phyloP scores from a whole-genome alignment of 2,329 filamentous ascomycete species.

The Phialocephala sp. region DNA sequence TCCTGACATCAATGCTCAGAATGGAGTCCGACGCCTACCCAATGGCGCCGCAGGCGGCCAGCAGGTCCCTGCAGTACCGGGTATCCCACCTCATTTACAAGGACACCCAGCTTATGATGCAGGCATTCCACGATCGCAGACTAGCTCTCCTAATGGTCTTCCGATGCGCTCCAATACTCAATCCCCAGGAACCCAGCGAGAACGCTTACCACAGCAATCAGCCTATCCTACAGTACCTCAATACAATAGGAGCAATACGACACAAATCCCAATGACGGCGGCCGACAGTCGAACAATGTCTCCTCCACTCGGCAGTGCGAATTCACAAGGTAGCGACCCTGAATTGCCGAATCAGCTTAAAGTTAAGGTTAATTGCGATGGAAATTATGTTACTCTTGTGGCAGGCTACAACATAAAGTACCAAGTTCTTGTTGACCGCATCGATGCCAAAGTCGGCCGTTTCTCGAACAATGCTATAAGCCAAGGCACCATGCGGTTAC shows the following conservation, averaged over 20 bases:
- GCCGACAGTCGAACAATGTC: slow-evolving; percentile 49
- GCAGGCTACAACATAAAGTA: slow-evolving; percentile 95
- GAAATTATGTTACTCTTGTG: slow-evolving; percentile 93
- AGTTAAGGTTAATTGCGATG: slow-evolving; percentile 92
- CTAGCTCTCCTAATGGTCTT: slow-evolving; percentile 74
- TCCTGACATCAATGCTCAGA: slow-evolving; percentile 83
- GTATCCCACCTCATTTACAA: slow-evolving; percentile 71
- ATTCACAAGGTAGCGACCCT: slow-evolving; percentile 52
- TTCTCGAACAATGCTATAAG: slow-evolving; percentile 86
- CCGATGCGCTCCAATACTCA: slow-evolving; percentile 73
- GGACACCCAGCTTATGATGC: slow-evolving; percentile 61
- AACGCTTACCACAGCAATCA: slow-evolving; percentile 56
- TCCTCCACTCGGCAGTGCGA: slow-evolving; percentile 47
- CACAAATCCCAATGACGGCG: slow-evolving; percentile 40
- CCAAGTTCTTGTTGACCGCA: slow-evolving; percentile 90
- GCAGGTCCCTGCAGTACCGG: slow-evolving; percentile 71
- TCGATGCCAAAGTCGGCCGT: slow-evolving; percentile 90
- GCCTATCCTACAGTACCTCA: slow-evolving; percentile 42
- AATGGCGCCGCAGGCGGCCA: slow-evolving; percentile 54
- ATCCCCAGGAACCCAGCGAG: slow-evolving; percentile 71
- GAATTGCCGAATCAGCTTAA: slow-evolving; percentile 79
- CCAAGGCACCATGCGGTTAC: slow-evolving; percentile 81
- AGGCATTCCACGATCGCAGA: slow-evolving; percentile 78
- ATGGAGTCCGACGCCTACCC: slow-evolving; percentile 59
- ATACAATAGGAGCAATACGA: slow-evolving; percentile 40